These are phyloP conservation scores for Vitis labrusca DNA, from an alignment of 164 flowering plant species.

Conservation along the genomic window DNA sequence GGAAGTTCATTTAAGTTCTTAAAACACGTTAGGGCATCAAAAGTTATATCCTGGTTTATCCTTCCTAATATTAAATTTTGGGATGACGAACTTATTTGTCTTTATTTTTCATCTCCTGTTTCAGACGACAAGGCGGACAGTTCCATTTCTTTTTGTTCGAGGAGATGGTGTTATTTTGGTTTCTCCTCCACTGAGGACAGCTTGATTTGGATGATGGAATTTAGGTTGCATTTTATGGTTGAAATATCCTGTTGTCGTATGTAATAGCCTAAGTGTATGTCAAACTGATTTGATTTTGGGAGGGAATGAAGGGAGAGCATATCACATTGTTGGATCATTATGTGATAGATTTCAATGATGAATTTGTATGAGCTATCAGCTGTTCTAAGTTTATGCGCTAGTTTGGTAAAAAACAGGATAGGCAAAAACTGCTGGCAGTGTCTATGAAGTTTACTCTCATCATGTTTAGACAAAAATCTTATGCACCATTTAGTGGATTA, in stretches of 20 bases:
- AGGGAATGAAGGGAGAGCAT: not conserved
- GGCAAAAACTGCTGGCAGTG: no score
- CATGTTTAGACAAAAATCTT: no score
- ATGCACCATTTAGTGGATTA: no score
- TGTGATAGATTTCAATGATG: not conserved
- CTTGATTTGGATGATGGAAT: conserved; percentile 29
- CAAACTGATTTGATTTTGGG: not conserved
- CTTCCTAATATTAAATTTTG: not conserved
- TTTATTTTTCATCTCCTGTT: conserved; percentile 4
- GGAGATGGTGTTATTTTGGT: conserved; percentile 97
- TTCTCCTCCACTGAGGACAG: conserved; percentile 90
- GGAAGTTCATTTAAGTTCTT: no score
- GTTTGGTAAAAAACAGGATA: no score
- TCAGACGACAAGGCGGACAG: conserved; percentile 82
- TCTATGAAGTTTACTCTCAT: no score
- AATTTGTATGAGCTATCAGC: not conserved
- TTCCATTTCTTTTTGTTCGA: conserved; percentile 90
- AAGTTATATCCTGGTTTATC: not conserved
- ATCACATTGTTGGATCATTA: not conserved
- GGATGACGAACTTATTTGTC: not conserved
- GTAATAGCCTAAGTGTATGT: not conserved
- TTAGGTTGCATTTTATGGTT: not conserved
- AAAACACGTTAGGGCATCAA: not conserved
- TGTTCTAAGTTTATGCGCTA: no score
- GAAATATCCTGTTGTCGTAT: not conserved